These are phyloP conservation scores for Agrocybe pediades DNA, from an alignment of 768 basidiomycete genomes.

Conservation along the genomic window DNA sequence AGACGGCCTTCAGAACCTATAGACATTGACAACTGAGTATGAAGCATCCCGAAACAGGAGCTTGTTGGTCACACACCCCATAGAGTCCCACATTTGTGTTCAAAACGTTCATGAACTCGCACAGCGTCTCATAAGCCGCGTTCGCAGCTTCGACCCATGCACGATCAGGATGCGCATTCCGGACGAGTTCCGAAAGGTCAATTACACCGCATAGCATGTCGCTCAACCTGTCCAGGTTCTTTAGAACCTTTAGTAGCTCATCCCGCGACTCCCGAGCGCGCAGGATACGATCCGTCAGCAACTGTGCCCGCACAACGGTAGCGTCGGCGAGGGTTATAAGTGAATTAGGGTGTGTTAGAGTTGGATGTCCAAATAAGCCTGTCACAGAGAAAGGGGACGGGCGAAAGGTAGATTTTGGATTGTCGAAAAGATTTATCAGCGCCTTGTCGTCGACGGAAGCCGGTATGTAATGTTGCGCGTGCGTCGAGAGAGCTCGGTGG, in stretches of 20 bases:
- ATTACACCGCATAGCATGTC: slow-evolving; percentile 96
- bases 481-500: slow-evolving; percentile 36
- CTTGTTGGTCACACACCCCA: slow-evolving; percentile 67
- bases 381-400: slow-evolving; percentile 52
- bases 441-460: slow-evolving; percentile 67
- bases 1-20: slow-evolving; percentile 71
- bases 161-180: slow-evolving; percentile 90
- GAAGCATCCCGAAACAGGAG: neutral
- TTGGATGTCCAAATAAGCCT: slow-evolving; percentile 84
- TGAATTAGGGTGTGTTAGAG: slow-evolving; percentile 67
- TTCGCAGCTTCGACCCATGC: slow-evolving; percentile 85
- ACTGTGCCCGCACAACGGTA: slow-evolving; percentile 77
- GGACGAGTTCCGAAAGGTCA: slow-evolving; percentile 91
- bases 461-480: slow-evolving; percentile 48
- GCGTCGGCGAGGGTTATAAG: slow-evolving; percentile 76
- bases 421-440: slow-evolving; percentile 73
- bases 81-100: slow-evolving; percentile 94
- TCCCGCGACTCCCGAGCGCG: slow-evolving; percentile 68
- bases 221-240: slow-evolving; percentile 95
- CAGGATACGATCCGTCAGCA: slow-evolving; percentile 84
- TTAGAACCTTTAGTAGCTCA: slow-evolving; percentile 86
- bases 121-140: slow-evolving; percentile 85
- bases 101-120: slow-evolving; percentile 96
- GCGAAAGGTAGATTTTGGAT: slow-evolving; percentile 43
- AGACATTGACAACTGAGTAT: neutral